phyloP scores from a whole-genome alignment of 805 yeast species.

The Cyberlindnera mississippiensis region DNA sequence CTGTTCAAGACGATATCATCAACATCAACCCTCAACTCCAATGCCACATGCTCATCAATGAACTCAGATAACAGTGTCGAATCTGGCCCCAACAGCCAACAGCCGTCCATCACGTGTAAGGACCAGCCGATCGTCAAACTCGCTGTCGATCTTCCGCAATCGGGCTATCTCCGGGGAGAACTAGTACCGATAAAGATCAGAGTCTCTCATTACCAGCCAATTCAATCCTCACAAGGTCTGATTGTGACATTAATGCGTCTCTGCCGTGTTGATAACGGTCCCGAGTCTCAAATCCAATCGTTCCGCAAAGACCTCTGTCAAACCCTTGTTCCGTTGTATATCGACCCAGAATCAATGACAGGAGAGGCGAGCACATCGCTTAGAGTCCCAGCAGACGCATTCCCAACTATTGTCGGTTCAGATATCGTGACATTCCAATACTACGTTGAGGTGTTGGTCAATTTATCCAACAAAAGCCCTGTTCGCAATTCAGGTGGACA shows the following conservation, averaged over 20 bases:
- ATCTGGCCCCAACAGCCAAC: constrained; percentile 8
- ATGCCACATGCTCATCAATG: constrained; percentile 17
- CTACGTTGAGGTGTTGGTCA: constrained; percentile 78
- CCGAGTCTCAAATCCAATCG: constrained; percentile 47
- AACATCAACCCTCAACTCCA: constrained; percentile 38
- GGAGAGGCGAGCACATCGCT: constrained; percentile 59
- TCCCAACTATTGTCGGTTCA: constrained; percentile 76
- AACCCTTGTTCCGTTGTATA: constrained; percentile 66
- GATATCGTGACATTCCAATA: constrained; percentile 77
- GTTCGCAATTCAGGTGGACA: constrained; percentile 22
- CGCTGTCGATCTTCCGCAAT: constrained; percentile 45
- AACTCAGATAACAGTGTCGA: constrained; percentile 23
- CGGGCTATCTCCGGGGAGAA: constrained; percentile 81
- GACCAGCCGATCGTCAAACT: constrained; percentile 31
- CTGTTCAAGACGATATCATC: constrained; percentile 37
- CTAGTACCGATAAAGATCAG: constrained; percentile 64
- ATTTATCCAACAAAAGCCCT: constrained; percentile 59
- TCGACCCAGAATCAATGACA: constrained; percentile 61
- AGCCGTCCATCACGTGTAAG: constrained; percentile 3
- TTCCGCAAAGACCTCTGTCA: constrained; percentile 84
- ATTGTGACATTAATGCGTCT: constrained; percentile 78
- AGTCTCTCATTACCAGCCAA: constrained; percentile 65
- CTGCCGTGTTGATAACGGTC: constrained; percentile 62
- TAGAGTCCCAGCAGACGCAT: constrained; percentile 77
- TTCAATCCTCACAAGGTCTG: constrained; percentile 67